Evolutionary conservation across 2,329 filamentous ascomycete species (phyloP), one percentile per base, ranked within the genome.

Genomic region (Arthroderma sp.): DNA sequence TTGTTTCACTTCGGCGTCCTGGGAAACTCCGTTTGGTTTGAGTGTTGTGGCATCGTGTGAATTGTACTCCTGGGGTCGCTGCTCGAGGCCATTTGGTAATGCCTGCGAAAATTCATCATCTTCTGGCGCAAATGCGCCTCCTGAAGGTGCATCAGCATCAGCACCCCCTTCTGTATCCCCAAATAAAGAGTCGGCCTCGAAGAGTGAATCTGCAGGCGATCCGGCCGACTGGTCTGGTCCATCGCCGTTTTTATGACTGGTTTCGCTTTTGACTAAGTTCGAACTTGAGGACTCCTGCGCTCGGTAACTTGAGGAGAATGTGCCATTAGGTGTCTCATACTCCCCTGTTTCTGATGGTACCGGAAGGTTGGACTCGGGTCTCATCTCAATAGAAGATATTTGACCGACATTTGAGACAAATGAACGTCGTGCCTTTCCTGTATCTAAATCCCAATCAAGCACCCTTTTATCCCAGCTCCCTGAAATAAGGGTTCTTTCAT

Each of bases 401-500:
- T 98, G 91, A 4, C 83, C 73, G 9, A 81, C 84, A 43, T 74
- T 85, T 1, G 83, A 82, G 39, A 82, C 79, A 56, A 91, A 98
- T 4, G 75, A 74, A 7, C 88, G 77, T 51, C 79, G 80, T 5
- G 83, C 72, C 54, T 83, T 73, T 0, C 91, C 91, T 1, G 78
- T 91, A 56, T 96, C 86, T 28, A 98, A 64, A 61, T 96, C 91
- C 91, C 91, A 98, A 59, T 96, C 88, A 43, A 87, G 76, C 1
- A 96, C 81, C 11, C 77, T 83, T 66, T 94, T 96, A 63, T 98
- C 91, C 91, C 91, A 98, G 60, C 87, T 89, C 3, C 91, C 91
- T 31, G 87, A 95, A 6, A 98, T 65, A 3, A 96, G 77, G 34
- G 82, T 88, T 56, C 75, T 81, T 66, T 98, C 91, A 53, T 96